Evolutionary conservation across 2,329 filamentous ascomycete species (phyloP).

Genomic region (Aspergillus clavatus): DNA sequence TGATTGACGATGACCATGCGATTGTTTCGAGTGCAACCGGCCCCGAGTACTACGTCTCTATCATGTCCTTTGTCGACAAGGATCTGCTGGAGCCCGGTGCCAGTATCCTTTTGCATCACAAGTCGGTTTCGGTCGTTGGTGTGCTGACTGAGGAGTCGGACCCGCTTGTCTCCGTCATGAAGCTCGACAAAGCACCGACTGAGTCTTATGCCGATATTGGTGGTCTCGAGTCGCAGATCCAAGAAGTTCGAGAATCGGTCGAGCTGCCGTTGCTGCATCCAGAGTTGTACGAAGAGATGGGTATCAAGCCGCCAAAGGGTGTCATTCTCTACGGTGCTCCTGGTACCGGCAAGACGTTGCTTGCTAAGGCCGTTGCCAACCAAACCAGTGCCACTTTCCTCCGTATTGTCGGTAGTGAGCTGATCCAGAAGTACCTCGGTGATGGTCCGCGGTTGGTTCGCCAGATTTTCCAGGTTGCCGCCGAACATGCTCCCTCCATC

Average conservation of each 20-base stretch:
- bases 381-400: constrained; percentile 98
- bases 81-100: constrained; percentile 94
- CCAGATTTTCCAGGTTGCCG: constrained; percentile 85
- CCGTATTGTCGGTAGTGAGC: constrained; percentile 91
- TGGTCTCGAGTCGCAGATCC: constrained; percentile 89
- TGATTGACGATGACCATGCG: constrained; percentile 98
- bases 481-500: constrained; percentile 92
- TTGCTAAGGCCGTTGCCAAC: constrained; percentile 96
- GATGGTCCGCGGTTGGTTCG: constrained; percentile 91
- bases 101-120: constrained; percentile 92
- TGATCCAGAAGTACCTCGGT: constrained; percentile 98
- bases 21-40: constrained; percentile 97
- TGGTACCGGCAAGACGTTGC: constrained; percentile 90
- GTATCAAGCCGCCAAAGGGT: constrained; percentile 98
- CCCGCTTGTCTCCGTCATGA: constrained; percentile 96
- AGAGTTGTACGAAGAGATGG: constrained; percentile 99
- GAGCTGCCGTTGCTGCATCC: constrained; percentile 92
- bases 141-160: constrained; percentile 95
- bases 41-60: constrained; percentile 98
- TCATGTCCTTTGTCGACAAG: constrained; percentile 99
- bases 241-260: constrained; percentile 95
- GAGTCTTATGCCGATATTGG: constrained; percentile 99
- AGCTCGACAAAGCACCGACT: constrained; percentile 96
- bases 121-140: constrained; percentile 95
- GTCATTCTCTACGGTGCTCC: constrained; percentile 97